Percentiles rank a stretch among this genome's conserved stretches.
These are phyloP conservation scores for Clavispora carvajalis DNA, from an alignment of 805 yeast genomes.

Conservation along the genomic window DNA sequence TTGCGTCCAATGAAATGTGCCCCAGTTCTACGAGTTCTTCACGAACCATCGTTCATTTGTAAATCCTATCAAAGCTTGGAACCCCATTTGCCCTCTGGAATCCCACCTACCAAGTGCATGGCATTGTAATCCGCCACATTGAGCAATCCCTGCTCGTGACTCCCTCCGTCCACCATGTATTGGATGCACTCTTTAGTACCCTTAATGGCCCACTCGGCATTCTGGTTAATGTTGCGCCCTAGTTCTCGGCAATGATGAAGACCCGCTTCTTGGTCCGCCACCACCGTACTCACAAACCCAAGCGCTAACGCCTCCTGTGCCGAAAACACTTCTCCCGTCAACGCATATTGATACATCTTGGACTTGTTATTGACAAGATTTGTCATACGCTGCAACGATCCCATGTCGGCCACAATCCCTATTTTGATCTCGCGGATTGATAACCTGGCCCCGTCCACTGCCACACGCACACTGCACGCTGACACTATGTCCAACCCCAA, in stretches of 20 bases:
- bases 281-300: constrained; percentile 50
- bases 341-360: constrained; percentile 52
- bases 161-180: constrained; percentile 29
- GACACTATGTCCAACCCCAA: constrained; percentile 64
- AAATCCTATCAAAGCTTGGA: constrained; percentile 4
- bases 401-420: constrained; percentile 77
- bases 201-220: constrained; percentile 54
- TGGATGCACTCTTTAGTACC: constrained; percentile 60
- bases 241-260: constrained; percentile 43
- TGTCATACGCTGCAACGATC: constrained; percentile 66
- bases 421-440: constrained; percentile 66
- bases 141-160: constrained; percentile 41
- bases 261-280: constrained; percentile 44
- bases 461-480: constrained; percentile 53
- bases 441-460: constrained; percentile 46
- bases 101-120: constrained; percentile 20
- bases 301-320: constrained; percentile 49
- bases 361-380: constrained; percentile 48
- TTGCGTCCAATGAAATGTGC: too few species aligned
- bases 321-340: constrained; percentile 54
- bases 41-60: too few species aligned
- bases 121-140: constrained; percentile 53
- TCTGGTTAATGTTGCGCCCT: constrained; percentile 43
- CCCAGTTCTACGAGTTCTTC: too few species aligned
- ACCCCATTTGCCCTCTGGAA: constrained; percentile 2